Evolutionary conservation across 805 yeast species (phyloP).

Genomic region (Blastobotrys mokoenaii): DNA sequence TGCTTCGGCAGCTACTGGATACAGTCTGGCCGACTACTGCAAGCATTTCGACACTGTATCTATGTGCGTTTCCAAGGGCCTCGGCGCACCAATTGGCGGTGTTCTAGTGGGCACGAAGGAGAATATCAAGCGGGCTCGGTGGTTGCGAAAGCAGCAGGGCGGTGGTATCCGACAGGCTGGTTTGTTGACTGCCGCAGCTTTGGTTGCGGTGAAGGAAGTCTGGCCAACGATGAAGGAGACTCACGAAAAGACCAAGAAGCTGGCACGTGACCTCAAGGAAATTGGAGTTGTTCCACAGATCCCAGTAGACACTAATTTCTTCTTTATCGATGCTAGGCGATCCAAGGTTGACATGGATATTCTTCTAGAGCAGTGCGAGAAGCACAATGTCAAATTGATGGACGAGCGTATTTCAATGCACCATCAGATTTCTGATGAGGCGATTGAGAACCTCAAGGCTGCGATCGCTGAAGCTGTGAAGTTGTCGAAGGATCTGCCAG

Average conservation of each 20-base stretch:
- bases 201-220: slow-evolving; percentile 61
- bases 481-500: slow-evolving; percentile 2
- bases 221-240: slow-evolving; percentile 43
- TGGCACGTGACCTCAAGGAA: slow-evolving; percentile 28
- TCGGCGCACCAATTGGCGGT: slow-evolving; percentile 90
- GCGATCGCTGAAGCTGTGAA: slow-evolving; percentile 3
- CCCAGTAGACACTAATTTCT: slow-evolving; percentile 77
- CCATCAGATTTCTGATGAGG: slow-evolving; percentile 47
- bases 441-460: slow-evolving; percentile 33
- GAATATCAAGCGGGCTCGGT: slow-evolving; percentile 62
- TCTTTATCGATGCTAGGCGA: slow-evolving; percentile 64
- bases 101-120: slow-evolving; percentile 58
- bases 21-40: slow-evolving; percentile 63
- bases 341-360: slow-evolving; percentile 47
- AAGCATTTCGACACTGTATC: slow-evolving; percentile 74
- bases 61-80: slow-evolving; percentile 73
- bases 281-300: slow-evolving; percentile 48
- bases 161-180: slow-evolving; percentile 90
- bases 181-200: slow-evolving; percentile 67
- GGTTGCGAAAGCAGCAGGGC: slow-evolving; percentile 83
- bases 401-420: slow-evolving; percentile 77
- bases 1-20: slow-evolving; percentile 66
- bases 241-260: slow-evolving; percentile 42
- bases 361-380: slow-evolving; percentile 44
- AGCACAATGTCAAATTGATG: slow-evolving; percentile 52